These are phyloP conservation scores for Allium sativum DNA, from an alignment of 106 monocot genomes.

Conservation along the genomic window DNA sequence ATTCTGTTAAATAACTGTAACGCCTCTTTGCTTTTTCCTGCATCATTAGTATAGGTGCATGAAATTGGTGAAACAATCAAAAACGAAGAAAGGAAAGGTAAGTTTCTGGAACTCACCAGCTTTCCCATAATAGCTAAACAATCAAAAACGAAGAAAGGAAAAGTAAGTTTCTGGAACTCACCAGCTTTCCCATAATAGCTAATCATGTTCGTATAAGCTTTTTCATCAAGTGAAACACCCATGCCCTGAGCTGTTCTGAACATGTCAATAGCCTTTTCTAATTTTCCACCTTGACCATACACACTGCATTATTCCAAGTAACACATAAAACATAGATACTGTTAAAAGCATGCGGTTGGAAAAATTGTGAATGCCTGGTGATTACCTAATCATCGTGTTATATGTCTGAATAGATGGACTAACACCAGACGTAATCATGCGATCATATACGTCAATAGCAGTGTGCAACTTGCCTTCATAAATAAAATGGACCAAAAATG, in stretches of 20 bases:
- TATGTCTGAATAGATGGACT: conserved; percentile 77
- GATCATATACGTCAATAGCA: conserved; percentile 58
- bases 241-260: conserved; percentile 51
- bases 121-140: conserved; percentile 81
- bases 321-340: not conserved
- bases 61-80: conserved; percentile 1
- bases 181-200: conserved; percentile 80
- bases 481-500: not conserved
- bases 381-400: conserved; percentile 94
- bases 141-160: not conserved
- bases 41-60: conserved; percentile 2
- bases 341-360: not conserved
- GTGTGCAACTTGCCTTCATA: conserved; percentile 73
- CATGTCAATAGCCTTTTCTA: conserved; percentile 80
- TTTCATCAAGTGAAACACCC: conserved; percentile 63
- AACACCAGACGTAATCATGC: conserved; percentile 69
- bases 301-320: conserved; percentile 43
- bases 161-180: conserved; percentile 11
- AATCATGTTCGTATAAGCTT: conserved; percentile 93
- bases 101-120: conserved; percentile 37
- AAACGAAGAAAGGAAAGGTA: not conserved
- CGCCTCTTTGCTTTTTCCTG: conserved; percentile 76
- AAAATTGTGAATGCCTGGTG: not conserved
- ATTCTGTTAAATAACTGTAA: conserved; percentile 64
- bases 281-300: conserved; percentile 87